Base-by-base conservation (phyloP, 495 filamentous ascomycete species). In the Aspergillus funiculosus region DNA sequence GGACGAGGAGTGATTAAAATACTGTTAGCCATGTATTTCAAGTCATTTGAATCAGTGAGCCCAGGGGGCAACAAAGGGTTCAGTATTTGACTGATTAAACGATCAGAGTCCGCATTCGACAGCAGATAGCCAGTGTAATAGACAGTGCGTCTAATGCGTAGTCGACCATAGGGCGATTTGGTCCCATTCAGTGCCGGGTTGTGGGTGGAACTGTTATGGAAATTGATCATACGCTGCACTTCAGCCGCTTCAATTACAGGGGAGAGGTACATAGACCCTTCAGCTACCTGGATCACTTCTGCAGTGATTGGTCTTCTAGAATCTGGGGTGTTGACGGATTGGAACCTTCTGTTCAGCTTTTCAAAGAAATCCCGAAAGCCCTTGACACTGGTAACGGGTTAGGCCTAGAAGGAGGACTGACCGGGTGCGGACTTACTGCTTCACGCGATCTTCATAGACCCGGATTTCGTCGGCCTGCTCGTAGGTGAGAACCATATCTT, bases 61-160 rank as follows among this genome's bases (percentile, higher is more conserved):
- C 68, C 68, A 6, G 56, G 52, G 31, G 68, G 67, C 27, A 71
- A 44, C 30, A 66, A 52, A 5, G 84, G 82, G 13, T 79, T 67
- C 32, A 85, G 70, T 29, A 84, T 67, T 38, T 89, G 76, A 2
- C 73, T 71, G 35, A 87, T 76, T 14, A 98, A 68, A 34, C 75
- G 76, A 46, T 82, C 75, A 4, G 84, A 83, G 55, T 87, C 85
- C 21, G 75, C 58, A 32, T 77, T 69, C 18, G 77, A 73, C 58
- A 98, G 81, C 51, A 95, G 73, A 66, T 97, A 97, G 28, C 87
- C 90, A n/a, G 91, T 95, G 71, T 87, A 97, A 69, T 91, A 87
- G 37, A 95, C 81, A 9, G 81, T 85, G 49, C 87, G 87, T 62
- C 83, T 89, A 60, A 98, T 89, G 39, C 78, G 67, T 32, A 89